These are phyloP conservation scores for Trypanosoma lewisi DNA, from an alignment of 208 protist genomes.

Conservation along the genomic window DNA sequence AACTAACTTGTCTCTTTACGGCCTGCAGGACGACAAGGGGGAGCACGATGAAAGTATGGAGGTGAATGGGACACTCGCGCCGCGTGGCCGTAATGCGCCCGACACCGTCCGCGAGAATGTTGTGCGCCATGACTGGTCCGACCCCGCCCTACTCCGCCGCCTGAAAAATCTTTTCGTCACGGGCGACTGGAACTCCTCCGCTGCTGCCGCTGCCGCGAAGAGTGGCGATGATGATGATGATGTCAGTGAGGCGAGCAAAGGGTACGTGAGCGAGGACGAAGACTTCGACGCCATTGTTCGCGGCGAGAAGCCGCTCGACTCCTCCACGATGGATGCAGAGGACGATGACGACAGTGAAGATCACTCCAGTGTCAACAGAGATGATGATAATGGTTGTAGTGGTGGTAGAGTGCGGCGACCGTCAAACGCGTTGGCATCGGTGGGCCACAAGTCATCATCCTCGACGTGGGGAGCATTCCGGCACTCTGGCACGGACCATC, in stretches of 20 bases:
- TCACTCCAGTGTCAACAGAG: background rate
- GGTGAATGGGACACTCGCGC: constrained; percentile 33
- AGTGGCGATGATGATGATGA: constrained; percentile 42
- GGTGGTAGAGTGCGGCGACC: background rate
- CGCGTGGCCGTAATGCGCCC: constrained; percentile 58
- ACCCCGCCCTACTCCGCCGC: constrained; percentile 37
- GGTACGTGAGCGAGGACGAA: constrained; percentile 86
- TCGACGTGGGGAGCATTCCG: constrained; percentile 26
- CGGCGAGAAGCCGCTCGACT: constrained; percentile 43
- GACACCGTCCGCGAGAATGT: constrained; percentile 56
- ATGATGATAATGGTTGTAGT: background rate
- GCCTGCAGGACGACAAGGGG: constrained; percentile 33
- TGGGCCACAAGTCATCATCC: constrained; percentile 16
- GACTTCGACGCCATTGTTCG: constrained; percentile 75
- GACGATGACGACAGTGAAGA: constrained; percentile 36
- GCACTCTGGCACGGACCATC: background rate
- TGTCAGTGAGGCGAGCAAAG: constrained; percentile 53
- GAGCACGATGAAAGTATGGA: constrained; percentile 33
- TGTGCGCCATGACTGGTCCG: constrained; percentile 59
- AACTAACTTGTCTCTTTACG: constrained; percentile 27
- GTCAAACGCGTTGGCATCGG: constrained; percentile 31
- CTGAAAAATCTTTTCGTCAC: constrained; percentile 96
- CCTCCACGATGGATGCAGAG: constrained; percentile 26
- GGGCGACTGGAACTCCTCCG: constrained; percentile 80
- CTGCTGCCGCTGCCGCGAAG: constrained; percentile 28